A percentile compares a stretch with the other conserved stretches of the same genome.
Conservation (phyloP, 2,329 filamentous ascomycete species). For the Neopestalotiopsis rosae region DNA sequence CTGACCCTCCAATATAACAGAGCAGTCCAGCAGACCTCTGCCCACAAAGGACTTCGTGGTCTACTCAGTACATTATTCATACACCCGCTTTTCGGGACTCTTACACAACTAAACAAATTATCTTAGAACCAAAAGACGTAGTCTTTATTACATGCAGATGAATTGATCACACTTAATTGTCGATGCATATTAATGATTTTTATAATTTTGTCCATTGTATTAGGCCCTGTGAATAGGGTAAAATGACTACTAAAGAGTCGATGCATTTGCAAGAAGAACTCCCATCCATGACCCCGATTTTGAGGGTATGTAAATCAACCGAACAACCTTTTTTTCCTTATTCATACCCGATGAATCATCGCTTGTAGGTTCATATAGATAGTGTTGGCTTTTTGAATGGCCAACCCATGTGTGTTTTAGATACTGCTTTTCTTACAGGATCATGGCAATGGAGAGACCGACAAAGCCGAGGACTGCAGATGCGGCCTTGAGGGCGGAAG, state of each 20-base stretch:
- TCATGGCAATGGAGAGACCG: constrained; percentile 1
- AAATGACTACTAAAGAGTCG: background rate
- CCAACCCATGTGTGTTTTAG: background rate
- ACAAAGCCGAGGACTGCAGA: background rate
- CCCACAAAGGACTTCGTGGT: too few relatives aligned
- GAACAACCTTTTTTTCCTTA: background rate
- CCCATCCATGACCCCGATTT: background rate
- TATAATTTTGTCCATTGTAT: background rate
- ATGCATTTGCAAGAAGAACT: background rate
- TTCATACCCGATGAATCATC: background rate
- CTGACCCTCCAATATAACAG: too few relatives aligned
- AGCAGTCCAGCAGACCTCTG: too few relatives aligned
- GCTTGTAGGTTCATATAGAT: background rate
- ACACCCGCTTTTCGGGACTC: too few relatives aligned
- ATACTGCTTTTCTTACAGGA: background rate
- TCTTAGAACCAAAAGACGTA: too few relatives aligned
- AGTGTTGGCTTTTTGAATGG: background rate
- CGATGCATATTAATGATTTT: background rate
- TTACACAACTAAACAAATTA: too few relatives aligned
- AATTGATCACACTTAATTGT: background rate
- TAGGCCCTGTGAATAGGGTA: background rate
- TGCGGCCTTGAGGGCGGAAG: constrained; percentile 1
- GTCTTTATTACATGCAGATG: too few relatives aligned
- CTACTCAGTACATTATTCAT: too few relatives aligned
- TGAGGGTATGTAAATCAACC: background rate